Percentiles rank a stretch among this genome's conserved stretches.
Evolutionary conservation across 139 green algal species (phyloP).

Genomic region (Chlamydomonas schloesseri): DNA sequence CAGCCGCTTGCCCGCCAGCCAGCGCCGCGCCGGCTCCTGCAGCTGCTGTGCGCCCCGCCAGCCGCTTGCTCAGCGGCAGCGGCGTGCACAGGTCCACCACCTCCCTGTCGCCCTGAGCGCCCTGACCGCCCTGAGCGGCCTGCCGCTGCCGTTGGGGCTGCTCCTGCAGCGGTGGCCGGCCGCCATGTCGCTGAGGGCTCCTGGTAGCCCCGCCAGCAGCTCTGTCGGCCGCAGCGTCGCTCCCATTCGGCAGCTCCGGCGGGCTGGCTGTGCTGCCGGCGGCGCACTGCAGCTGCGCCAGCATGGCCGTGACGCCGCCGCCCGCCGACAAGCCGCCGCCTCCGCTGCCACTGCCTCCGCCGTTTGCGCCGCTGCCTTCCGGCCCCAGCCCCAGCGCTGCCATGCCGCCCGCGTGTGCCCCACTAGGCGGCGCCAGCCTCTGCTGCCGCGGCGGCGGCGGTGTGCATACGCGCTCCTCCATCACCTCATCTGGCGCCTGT

Average conservation of each 20-base stretch:
- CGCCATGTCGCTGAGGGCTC: no score
- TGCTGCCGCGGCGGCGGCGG: no score
- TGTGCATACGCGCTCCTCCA: no score
- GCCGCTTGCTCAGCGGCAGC: constrained; percentile 24
- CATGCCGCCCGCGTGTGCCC: background rate
- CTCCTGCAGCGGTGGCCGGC: background rate
- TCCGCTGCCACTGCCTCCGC: background rate
- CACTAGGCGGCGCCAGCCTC: no score
- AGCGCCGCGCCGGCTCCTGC: background rate
- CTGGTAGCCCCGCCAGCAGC: no score
- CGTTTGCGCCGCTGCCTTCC: background rate
- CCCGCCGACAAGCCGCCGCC: background rate
- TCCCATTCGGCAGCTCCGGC: no score
- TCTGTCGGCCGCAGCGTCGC: no score
- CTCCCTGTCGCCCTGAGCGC: background rate
- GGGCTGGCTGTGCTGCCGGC: background rate
- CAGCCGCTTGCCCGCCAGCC: background rate
- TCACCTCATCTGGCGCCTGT: no score
- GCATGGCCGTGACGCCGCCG: background rate
- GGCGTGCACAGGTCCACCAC: constrained; percentile 39
- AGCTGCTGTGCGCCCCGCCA: background rate
- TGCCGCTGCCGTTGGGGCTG: no score
- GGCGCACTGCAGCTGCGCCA: constrained; percentile 10
- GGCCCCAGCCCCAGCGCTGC: background rate
- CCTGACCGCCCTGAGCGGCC: no score